Base-by-base conservation (phyloP, 2,329 filamentous ascomycete genomes). In the Stagonosporopsis cucurbitacearum region DNA sequence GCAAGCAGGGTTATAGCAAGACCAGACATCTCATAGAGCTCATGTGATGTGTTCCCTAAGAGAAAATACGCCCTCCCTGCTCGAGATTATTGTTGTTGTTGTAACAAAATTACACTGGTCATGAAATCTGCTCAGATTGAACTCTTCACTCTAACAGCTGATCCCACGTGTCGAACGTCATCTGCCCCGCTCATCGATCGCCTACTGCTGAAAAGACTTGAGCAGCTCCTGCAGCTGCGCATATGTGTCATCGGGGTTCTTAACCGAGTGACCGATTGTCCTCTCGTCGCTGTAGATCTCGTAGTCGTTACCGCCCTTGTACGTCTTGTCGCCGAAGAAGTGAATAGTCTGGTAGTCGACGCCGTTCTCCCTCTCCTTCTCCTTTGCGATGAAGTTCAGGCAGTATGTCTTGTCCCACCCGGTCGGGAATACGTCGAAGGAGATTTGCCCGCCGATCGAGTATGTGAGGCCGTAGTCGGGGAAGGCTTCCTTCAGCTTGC, bases 391-490 rank as follows among this genome's bases (percentile, higher is more conserved):
- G 78, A 97, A 93, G 68, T 86, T 82, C 65, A 98, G 83, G 81
- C 93, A 97, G 84, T 96, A 99, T 9, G 91, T 96, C 87, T 98
- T 99, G 81, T 99, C 95, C 95, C 95, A 99, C 72, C 95, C 95
- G 2, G 82, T 86, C 62, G 95, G 95, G 84, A 99, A 99, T 70
- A 98, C 90, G 74, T 99, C 95, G 77, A 99, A 99, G 57, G 93
- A 97, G 78, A 99, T 97, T 75, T 97, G 92, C 49, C 95, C 95
- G 67, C 95, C 95, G 69, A 99, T 96, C 61, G 92, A 94, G 82
- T 89, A 97, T 85, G 91, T 97, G 69, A 98, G 82, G 32, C 91
- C 92, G 61, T 91, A 81, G 76, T 96, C 87, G 1, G 86, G 84
- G 78, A 99, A 98, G 68, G 88, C 84, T 78, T 93, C 87, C 79